phyloP scores from a whole-genome alignment of 345 rosid genomes.

The Euphorbia peplus region DNA sequence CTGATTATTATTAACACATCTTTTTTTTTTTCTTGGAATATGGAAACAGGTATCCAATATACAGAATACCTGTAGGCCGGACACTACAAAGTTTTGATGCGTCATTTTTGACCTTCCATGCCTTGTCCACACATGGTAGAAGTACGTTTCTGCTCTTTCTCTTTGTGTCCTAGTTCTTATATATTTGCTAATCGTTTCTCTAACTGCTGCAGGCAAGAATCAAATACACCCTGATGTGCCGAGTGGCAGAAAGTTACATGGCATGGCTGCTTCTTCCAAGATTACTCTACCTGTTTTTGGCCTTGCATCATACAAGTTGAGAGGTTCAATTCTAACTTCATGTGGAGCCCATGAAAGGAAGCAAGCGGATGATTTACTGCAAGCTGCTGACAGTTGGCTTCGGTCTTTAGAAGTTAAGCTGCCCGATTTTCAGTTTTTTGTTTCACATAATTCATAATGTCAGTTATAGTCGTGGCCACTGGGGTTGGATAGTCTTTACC shows the following conservation, averaged over 20 bases:
- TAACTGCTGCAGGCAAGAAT: conserved; percentile 35
- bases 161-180: neutral
- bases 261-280: conserved; percentile 38
- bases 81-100: conserved; percentile 74
- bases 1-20: neutral
- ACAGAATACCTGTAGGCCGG: conserved; percentile 76
- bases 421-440: conserved; percentile 58
- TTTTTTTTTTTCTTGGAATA: conserved; percentile 7
- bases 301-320: conserved; percentile 67
- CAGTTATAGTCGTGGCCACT: conserved; percentile 26
- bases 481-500: conserved; percentile 9
- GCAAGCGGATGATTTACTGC: conserved; percentile 35
- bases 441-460: conserved; percentile 40
- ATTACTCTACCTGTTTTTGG: conserved; percentile 59
- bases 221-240: conserved; percentile 26
- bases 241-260: conserved; percentile 30
- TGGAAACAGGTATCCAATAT: conserved; percentile 74
- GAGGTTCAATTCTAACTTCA: conserved; percentile 52
- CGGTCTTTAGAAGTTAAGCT: conserved; percentile 37
- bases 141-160: conserved; percentile 30
- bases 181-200: neutral
- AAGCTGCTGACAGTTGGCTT: conserved; percentile 52
- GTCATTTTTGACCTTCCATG: conserved; percentile 78
- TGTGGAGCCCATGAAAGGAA: conserved; percentile 42
- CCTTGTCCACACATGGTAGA: conserved; percentile 50